Evolutionary conservation across 2,329 filamentous ascomycete species (phyloP), one percentile per base, ranked within the genome.

Genomic region (Moelleriella libera): DNA sequence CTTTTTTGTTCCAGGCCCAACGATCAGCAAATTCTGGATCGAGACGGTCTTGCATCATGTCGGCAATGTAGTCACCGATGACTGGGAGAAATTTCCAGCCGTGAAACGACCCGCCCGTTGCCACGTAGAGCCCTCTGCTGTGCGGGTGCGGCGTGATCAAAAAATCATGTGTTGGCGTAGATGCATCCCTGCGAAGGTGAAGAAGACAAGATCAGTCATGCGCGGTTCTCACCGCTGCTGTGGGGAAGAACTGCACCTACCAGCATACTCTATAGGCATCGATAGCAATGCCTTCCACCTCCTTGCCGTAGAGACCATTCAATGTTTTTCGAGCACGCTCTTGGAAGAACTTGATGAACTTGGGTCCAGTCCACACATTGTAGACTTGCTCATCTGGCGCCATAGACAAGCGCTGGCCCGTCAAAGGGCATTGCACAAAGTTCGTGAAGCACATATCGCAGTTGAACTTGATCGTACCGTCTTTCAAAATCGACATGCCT

Each of bases 1-100:
- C 59, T 55, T 67, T 59, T 57, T 63, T 62, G 58, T 70, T 59
- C 70, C 71, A 74, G 43, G 65, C 68, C 68, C 69, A 72, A 46
- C 68, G 61, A 47, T 61, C 60, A 30, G 55, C 57, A 49, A 65
- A 65, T 39, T 66, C 61, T 6, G 57, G 51, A n/a, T 60, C 59
- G 32, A 72, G 61, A 47, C 57, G 59, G 47, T 64, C 67, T 46
- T 68, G 57, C 56, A 72, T 58, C 63, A 72, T 67, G 52, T 75
- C 68, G 31, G 68, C 63, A 48, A 78, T 66, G 58, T 82, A 82
- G 49, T 74, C 71, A 4, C 79, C 78, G 52, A 80, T 74, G 29
- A 73, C 74, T 1, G 78, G 78, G 30, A 83, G 63, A 55, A 83
- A 81, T 58, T 83, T 82, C 71, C 74, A 82, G 31, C 74, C 72